Base-by-base conservation (phyloP, 176 grass and related monocot species). In the Cenchrus fungigraminus region DNA sequence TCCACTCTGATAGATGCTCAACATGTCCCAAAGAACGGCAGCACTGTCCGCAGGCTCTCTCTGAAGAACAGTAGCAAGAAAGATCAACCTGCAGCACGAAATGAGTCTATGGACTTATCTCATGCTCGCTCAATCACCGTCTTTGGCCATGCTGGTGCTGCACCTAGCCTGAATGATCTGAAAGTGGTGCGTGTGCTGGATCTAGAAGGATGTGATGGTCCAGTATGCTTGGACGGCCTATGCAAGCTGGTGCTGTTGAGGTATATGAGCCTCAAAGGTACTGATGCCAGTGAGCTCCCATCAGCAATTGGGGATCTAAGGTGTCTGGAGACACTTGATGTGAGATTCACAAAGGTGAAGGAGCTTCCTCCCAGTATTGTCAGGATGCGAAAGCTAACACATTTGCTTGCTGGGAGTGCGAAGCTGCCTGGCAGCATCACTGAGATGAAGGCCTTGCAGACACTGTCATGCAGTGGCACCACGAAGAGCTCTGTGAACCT, bases 301-400 rank as follows among this genome's bases (percentile, higher is more conserved):
- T 31, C 12, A 42, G 16, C 79, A 79, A 88, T 85, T 44, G 86
- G 85, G 29, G 76, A 91, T 3, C 74, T 91, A 55, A 79, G 6
- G 70, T 91, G 80, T 20, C 74, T 91, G 22, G 70, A 85, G 77
- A 88, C 89, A 42, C 61, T 91, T 61, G 89, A 91, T 63, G 82
- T 91, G 77, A 85, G 76, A 64, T 83, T 70, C 5, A 91, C 89
- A 5, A 76, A 84, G 25, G 89, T 87, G 43, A 62, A 80, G 31
- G 84, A 84, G 37, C 19, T 91, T 3, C 89, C 89, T 64, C 19
- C 22, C 4, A 76, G 85, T 64, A 79, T 85, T 79, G 15, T 79
- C 68, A 81, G 3, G 14, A 65, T 88, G 1, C 40, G 55, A 70
- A 80, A 49, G 5, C 44, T 88, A 22, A 79, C 34, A 17, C 50